Conservation (phyloP, 164 flowering plant genomes). For the Taxillus chinensis region DNA sequence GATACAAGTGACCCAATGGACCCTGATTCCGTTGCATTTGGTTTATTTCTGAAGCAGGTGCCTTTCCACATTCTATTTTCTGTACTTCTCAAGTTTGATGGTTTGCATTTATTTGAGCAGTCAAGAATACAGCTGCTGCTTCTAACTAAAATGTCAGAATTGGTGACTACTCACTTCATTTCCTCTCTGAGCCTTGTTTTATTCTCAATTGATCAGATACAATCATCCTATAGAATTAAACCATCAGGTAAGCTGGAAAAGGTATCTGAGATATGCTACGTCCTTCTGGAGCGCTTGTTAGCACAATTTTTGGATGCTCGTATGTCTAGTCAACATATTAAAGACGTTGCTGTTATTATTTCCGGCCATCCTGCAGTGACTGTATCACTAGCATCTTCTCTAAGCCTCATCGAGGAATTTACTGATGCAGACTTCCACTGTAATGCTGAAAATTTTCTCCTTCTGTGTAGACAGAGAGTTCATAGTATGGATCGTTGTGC, state of each 20-base stretch:
- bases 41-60: conserved; percentile 38
- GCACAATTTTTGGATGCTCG: conserved; percentile 22
- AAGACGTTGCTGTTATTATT: conserved; percentile 40
- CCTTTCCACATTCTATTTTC: conserved; percentile 66
- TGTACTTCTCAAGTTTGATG: conserved; percentile 25
- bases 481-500: conserved; percentile 33
- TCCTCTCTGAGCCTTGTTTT: conserved; percentile 49
- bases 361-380: conserved; percentile 55
- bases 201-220: conserved; percentile 64
- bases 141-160: conserved; percentile 34
- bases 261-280: conserved; percentile 38
- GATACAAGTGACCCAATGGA: conserved; percentile 17
- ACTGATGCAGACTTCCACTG: conserved; percentile 10
- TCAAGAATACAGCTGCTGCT: conserved; percentile 37
- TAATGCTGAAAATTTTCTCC: conserved; percentile 21
- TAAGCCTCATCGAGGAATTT: conserved; percentile 14
- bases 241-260: conserved; percentile 30
- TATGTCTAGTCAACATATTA: conserved; percentile 14
- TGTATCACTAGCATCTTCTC: conserved; percentile 27
- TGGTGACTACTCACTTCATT: conserved; percentile 22
- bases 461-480: conserved; percentile 23
- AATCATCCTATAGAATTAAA: conserved; percentile 22
- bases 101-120: conserved; percentile 16
- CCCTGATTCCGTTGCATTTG: conserved; percentile 37
- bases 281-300: conserved; percentile 37